Evolutionary conservation across 352 stramenopile species (phyloP), one percentile per base, ranked within the genome.

Genomic region (Phytophthora sp.): DNA sequence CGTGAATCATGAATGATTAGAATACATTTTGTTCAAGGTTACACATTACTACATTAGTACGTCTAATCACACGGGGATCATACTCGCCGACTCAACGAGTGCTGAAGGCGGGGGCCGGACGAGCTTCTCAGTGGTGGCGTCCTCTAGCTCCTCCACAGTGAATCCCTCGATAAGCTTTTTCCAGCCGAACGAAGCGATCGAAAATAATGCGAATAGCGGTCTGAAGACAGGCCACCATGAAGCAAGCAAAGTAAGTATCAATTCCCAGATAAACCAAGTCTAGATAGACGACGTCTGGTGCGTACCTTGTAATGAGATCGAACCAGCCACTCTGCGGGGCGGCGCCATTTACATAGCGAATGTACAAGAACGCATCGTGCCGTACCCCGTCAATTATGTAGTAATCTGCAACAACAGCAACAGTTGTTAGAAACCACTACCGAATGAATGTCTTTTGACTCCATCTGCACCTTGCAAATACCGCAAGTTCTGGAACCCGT

Each of bases 401-500:
- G 47, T 96, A 96, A 55, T 96, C 86, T 92, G 61, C 41, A 57
- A 18, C 18, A 59, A 35, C 23, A 30, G 36, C 24, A 24, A 58
- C 23, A 47, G 18, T 42, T 20, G 24, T 73, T 33, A 68, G 54
- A 41, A 58, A 21, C 23, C 20, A 41, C 27, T 41, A 23, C 12
- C 24, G 21, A n/a, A 49, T 47, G n/a, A n/a, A n/a, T n/a, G n/a
- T 47, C 1, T 9, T 20, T 20, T 12, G 2, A 52, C 7, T 60
- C 31, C 3, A 20, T 51, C 24, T 53, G 24, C 54, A 97, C 91
- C 90, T 88, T 96, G 71, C 44, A 99, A 93, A 61, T 91, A 96
- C 31, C 92, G 85, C 33, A 99, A 74, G 60, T 93, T 93, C 52
- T 87, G 84, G 66, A 99, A 99, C 7, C 93, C 94, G 56, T 98